These are phyloP conservation scores for Geoglossum cookeanum DNA, from an alignment of 2,329 filamentous ascomycete species.

Conservation along the genomic window DNA sequence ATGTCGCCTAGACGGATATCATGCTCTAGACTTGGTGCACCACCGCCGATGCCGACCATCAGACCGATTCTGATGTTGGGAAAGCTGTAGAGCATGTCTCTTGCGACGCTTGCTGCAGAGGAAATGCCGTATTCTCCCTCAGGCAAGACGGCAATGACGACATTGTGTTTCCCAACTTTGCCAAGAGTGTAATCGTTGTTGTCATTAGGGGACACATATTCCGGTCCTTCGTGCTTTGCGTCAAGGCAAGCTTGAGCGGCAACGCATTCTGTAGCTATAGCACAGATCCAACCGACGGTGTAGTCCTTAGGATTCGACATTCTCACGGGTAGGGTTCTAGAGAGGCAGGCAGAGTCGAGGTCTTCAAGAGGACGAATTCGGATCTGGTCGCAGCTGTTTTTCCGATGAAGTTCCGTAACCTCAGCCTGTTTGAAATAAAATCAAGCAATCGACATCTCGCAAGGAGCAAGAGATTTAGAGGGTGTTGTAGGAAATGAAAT, in stretches of 20 bases:
- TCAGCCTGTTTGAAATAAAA: too few species aligned
- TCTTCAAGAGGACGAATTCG: too few species aligned
- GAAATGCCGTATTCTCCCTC: background rate
- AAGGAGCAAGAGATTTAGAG: too few species aligned
- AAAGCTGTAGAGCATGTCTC: background rate
- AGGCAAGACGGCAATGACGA: background rate
- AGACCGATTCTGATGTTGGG: background rate
- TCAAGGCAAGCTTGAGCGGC: background rate
- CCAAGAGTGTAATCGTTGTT: background rate
- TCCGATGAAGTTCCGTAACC: too few species aligned
- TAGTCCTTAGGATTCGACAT: too few species aligned
- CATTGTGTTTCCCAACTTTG: background rate
- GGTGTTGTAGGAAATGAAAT: too few species aligned
- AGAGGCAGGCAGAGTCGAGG: too few species aligned
- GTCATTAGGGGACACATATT: background rate
- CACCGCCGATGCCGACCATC: background rate
- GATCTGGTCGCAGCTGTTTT: too few species aligned
- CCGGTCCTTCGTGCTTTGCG: background rate
- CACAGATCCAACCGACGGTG: background rate
- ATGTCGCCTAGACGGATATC: background rate
- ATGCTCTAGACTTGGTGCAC: background rate
- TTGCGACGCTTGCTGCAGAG: background rate
- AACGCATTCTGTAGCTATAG: background rate
- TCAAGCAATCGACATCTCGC: too few species aligned
- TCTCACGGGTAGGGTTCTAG: too few species aligned